These are phyloP conservation scores for Xanthoconium stramineum DNA, from an alignment of 768 basidiomycete genomes.

Conservation along the genomic window DNA sequence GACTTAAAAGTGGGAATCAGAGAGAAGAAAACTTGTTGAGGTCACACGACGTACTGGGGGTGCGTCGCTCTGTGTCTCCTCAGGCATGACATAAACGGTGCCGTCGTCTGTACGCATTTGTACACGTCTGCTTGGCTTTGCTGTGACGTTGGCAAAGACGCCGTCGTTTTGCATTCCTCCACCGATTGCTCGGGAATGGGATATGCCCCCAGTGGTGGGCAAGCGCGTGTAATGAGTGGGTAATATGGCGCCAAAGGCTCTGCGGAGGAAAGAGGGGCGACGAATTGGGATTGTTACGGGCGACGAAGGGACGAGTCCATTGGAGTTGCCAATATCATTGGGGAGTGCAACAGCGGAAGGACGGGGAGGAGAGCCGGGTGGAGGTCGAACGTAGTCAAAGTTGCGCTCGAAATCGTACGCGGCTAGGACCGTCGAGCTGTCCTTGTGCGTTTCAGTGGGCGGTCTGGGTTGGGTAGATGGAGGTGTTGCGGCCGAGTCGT, in stretches of 20 bases:
- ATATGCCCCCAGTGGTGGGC: constrained; percentile 38
- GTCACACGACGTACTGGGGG: constrained; percentile 67
- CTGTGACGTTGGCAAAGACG: constrained; percentile 91
- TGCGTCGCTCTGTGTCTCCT: constrained; percentile 74
- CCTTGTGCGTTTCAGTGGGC: constrained; percentile 17
- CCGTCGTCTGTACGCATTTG: constrained; percentile 53
- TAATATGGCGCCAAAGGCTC: constrained; percentile 55
- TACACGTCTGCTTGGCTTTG: constrained; percentile 64
- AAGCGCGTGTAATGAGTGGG: constrained; percentile 63
- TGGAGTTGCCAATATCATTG: constrained; percentile 71
- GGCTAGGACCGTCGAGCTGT: constrained; percentile 16
- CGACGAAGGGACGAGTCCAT: constrained; percentile 56
- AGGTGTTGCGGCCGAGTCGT: constrained; percentile 21
- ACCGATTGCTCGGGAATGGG: constrained; percentile 41
- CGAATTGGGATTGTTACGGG: constrained; percentile 35
- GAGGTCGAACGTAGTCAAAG: constrained; percentile 64
- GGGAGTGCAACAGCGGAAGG: constrained; percentile 56
- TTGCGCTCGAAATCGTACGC: constrained; percentile 72
- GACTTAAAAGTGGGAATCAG: constrained; percentile 44
- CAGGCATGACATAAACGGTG: constrained; percentile 63
- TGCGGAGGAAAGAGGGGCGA: constrained; percentile 52
- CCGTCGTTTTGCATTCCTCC: constrained; percentile 85
- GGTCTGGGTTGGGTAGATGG: constrained; percentile 34
- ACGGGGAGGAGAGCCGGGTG: constrained; percentile 74
- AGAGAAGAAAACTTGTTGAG: not conserved